These are phyloP conservation scores for Mycena sp. DNA, from an alignment of 1,284 basidiomycete species.

Conservation along the genomic window DNA sequence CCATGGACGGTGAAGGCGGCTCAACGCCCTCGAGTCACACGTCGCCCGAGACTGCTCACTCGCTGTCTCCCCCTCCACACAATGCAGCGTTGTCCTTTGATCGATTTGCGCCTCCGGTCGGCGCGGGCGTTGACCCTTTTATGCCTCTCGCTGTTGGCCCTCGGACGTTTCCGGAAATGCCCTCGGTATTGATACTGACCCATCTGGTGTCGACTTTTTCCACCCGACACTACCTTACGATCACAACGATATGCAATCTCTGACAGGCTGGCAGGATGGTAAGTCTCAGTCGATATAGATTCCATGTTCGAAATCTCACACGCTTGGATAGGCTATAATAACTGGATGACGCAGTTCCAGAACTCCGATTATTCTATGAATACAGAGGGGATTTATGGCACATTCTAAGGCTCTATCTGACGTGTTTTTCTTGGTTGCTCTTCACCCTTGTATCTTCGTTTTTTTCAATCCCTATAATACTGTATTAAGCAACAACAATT, in stretches of 20 bases:
- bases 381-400: conserved; percentile 21
- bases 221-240: conserved; percentile 65
- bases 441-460: not conserved
- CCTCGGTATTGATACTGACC: conserved; percentile 13
- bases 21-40: conserved; percentile 40
- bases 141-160: conserved; percentile 13
- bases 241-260: conserved; percentile 65
- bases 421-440: conserved; percentile 11
- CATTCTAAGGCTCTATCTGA: not conserved
- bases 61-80: conserved; percentile 53
- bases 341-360: conserved; percentile 24
- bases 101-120: conserved; percentile 50
- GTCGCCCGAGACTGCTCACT: conserved; percentile 46
- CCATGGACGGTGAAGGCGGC: conserved; percentile 30
- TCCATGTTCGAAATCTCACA: conserved; percentile 48
- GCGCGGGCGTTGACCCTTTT: conserved; percentile 26
- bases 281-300: conserved; percentile 44
- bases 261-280: conserved; percentile 64
- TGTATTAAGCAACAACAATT: too few species aligned
- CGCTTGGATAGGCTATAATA: not conserved
- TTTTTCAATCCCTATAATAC: not conserved
- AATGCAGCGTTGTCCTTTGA: conserved; percentile 58
- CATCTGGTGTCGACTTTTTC: conserved; percentile 50
- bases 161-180: not conserved
- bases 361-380: conserved; percentile 13